Conservation (phyloP, 345 rosid genomes). For the Arabis hirsuta region DNA sequence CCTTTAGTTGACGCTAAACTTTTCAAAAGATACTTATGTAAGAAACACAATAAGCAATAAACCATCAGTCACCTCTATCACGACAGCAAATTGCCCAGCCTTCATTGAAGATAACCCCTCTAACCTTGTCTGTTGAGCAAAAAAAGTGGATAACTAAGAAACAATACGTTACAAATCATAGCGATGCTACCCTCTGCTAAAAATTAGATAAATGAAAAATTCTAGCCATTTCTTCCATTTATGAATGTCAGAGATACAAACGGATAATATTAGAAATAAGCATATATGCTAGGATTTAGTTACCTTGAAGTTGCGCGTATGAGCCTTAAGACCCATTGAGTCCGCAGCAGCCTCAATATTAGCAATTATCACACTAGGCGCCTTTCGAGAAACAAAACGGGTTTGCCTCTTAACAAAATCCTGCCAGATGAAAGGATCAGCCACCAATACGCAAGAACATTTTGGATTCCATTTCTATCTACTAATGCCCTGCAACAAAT, state of each 20-base stretch:
- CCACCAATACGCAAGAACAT: constrained; percentile 1
- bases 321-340: constrained; percentile 66
- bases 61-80: constrained; percentile 62
- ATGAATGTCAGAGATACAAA: constrained; percentile 3
- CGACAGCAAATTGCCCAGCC: constrained; percentile 70
- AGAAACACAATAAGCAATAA: constrained; percentile 5
- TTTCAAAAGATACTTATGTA: constrained; percentile 1
- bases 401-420: constrained; percentile 84
- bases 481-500: constrained; percentile 23
- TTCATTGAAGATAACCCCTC: constrained; percentile 64
- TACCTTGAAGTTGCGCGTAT: constrained; percentile 83
- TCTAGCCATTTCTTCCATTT: background rate
- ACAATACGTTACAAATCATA: constrained; percentile 9
- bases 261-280: background rate
- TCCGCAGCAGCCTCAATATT: constrained; percentile 70
- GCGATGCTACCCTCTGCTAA: background rate
- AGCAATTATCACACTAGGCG: constrained; percentile 70
- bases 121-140: constrained; percentile 62
- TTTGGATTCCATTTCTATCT: constrained; percentile 6
- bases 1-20: background rate
- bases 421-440: constrained; percentile 45
- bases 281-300: constrained; percentile 20
- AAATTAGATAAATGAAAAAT: background rate
- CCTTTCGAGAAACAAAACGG: constrained; percentile 76
- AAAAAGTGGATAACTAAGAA: constrained; percentile 2